These are phyloP conservation scores for Udeniomyces megalosporus DNA, from an alignment of 768 basidiomycete genomes.

Conservation along the genomic window DNA sequence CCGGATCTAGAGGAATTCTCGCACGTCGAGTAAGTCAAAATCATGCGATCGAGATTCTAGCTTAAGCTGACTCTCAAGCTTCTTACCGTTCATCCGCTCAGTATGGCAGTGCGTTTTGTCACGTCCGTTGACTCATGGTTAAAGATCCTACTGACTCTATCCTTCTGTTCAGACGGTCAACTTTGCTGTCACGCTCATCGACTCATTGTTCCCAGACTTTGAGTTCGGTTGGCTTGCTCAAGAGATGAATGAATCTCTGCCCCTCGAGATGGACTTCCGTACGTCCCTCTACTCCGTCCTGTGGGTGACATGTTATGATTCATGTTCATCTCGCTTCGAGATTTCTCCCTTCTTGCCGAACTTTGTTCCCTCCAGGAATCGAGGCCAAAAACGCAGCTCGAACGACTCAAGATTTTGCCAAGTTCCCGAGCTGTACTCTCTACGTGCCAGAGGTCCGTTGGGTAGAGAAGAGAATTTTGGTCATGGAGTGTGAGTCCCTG, in stretches of 20 bases:
- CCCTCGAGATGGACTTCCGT: conserved; percentile 83
- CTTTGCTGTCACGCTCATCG: conserved; percentile 57
- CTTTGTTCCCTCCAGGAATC: conserved; percentile 32
- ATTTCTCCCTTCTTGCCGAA: background rate
- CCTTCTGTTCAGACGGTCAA: conserved; percentile 34
- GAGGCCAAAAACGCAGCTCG: conserved; percentile 76
- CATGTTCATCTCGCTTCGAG: background rate
- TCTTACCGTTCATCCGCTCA: no score
- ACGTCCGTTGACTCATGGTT: no score
- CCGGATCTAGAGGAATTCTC: conserved; percentile 85
- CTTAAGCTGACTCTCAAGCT: conserved; percentile 7
- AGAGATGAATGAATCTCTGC: conserved; percentile 76
- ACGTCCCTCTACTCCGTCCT: background rate
- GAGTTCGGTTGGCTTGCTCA: conserved; percentile 86
- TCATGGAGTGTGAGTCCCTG: conserved; percentile 27
- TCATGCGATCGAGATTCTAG: conserved; percentile 27
- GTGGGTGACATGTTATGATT: background rate
- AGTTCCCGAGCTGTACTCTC: conserved; percentile 51
- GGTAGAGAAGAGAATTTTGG: conserved; percentile 65
- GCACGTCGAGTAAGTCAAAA: conserved; percentile 64
- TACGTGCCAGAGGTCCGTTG: conserved; percentile 68
- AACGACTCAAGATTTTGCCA: conserved; percentile 50
- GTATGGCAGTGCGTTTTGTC: background rate
- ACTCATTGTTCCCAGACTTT: conserved; percentile 86
- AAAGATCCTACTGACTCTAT: no score